These are phyloP conservation scores for Vanderwaltozyma tropicalis DNA, from an alignment of 805 yeast species.

Conservation along the genomic window DNA sequence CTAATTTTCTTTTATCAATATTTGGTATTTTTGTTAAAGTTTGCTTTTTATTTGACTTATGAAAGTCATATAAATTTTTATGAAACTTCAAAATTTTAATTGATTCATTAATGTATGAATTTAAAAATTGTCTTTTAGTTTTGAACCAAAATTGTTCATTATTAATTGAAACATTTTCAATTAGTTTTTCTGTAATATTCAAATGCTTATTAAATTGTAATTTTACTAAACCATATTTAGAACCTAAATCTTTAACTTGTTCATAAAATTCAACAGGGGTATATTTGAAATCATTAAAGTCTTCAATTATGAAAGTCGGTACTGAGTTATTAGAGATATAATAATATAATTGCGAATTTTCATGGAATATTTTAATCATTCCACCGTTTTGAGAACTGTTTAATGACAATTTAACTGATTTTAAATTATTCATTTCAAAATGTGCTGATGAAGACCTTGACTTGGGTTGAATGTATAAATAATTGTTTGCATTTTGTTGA, in stretches of 20 bases:
- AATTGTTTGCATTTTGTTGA: neutral
- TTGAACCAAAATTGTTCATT: constrained; percentile 20
- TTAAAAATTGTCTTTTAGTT: constrained; percentile 20
- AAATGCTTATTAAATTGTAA: constrained; percentile 5
- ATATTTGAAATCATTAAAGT: constrained; percentile 5
- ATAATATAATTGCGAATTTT: constrained; percentile 13
- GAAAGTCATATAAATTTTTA: constrained; percentile 35
- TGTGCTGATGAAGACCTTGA: constrained; percentile 8
- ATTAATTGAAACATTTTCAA: constrained; percentile 3
- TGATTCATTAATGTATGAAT: constrained; percentile 29
- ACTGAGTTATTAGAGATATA: constrained; percentile 11
- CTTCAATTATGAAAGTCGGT: constrained; percentile 12
- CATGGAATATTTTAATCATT: constrained; percentile 7
- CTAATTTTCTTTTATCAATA: constrained; percentile 56
- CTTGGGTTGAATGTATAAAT: constrained; percentile 9
- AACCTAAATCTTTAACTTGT: constrained; percentile 15
- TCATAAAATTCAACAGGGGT: constrained; percentile 17
- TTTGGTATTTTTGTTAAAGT: constrained; percentile 43
- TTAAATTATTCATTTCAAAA: constrained; percentile 9
- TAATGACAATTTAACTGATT: constrained; percentile 1
- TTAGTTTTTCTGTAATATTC: constrained; percentile 2
- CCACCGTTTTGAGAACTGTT: neutral
- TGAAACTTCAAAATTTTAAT: constrained; percentile 39
- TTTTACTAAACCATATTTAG: constrained; percentile 18
- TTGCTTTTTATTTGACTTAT: constrained; percentile 19